Evolutionary conservation across 129 eudicot genomes (phyloP).

Genomic region (Tagetes erecta): DNA sequence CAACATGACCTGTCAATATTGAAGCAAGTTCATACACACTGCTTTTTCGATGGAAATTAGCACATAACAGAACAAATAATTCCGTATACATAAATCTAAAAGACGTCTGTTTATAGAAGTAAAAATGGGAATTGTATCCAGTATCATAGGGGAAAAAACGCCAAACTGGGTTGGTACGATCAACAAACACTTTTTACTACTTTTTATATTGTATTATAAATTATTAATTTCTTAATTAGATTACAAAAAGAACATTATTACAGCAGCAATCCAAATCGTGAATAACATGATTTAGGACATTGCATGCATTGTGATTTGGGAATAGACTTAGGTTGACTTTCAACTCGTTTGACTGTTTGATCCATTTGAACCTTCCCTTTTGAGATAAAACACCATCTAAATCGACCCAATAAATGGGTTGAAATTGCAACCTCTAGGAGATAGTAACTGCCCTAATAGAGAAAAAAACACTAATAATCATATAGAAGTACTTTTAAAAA

Average conservation of each 20-base stretch:
- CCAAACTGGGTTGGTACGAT: background rate
- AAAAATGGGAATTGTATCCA: background rate
- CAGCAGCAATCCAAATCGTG: background rate
- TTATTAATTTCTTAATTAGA: background rate
- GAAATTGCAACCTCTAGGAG: background rate
- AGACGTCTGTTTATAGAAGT: background rate
- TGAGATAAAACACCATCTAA: background rate
- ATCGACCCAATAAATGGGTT: background rate
- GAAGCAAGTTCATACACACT: conserved; percentile 11
- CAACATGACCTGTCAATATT: conserved; percentile 3
- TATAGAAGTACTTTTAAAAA: conserved; percentile 37
- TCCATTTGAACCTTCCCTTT: background rate
- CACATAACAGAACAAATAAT: background rate
- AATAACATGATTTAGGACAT: background rate
- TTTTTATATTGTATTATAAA: background rate
- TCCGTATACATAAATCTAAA: background rate
- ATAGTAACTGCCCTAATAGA: conserved; percentile 11
- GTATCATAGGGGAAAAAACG: background rate
- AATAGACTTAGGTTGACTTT: background rate
- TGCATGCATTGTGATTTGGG: background rate
- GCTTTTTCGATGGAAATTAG: background rate
- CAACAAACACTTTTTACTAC: background rate
- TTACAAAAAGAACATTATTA: background rate
- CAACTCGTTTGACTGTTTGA: background rate
- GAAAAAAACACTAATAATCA: conserved; percentile 22